A percentile compares a stretch with the other conserved stretches of the same genome.
Conservation (phyloP, 345 rosid genomes). For the Boechera retrofracta region DNA sequence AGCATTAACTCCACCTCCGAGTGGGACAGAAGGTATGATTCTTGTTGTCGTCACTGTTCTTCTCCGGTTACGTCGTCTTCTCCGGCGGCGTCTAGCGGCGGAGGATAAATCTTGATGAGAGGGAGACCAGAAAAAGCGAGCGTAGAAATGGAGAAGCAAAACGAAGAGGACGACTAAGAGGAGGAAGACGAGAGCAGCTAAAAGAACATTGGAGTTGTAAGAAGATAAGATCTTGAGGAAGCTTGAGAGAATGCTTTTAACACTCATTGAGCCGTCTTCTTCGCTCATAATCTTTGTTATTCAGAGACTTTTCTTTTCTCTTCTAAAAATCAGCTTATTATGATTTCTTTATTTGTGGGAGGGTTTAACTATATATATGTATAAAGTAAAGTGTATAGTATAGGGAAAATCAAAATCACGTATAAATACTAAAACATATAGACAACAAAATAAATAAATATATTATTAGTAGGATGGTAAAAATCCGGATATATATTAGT, state of each 20-base stretch:
- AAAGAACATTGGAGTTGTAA: slow-evolving; percentile 67
- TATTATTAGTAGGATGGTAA: no score
- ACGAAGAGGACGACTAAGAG: slow-evolving; percentile 80
- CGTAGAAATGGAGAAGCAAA: slow-evolving; percentile 80
- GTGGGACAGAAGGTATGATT: slow-evolving; percentile 33
- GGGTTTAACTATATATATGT: slow-evolving; percentile 30
- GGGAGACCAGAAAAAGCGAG: slow-evolving; percentile 67
- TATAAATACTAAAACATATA: slow-evolving; percentile 8
- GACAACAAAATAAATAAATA: neutral
- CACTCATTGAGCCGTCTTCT: slow-evolving; percentile 11
- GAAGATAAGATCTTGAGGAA: slow-evolving; percentile 59
- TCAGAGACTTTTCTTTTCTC: slow-evolving; percentile 9
- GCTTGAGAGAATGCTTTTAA: slow-evolving; percentile 35
- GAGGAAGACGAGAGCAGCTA: slow-evolving; percentile 74
- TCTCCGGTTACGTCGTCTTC: slow-evolving; percentile 28
- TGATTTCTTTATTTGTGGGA: slow-evolving; percentile 20
- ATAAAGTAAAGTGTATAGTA: slow-evolving; percentile 19
- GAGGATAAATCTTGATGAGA: slow-evolving; percentile 44
- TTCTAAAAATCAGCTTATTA: neutral
- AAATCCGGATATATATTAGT: neutral
- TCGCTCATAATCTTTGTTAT: neutral
- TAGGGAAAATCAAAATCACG: slow-evolving; percentile 12
- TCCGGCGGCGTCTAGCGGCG: slow-evolving; percentile 21
- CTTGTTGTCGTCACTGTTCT: slow-evolving; percentile 49
- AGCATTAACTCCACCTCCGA: no score